phyloP scores from a whole-genome alignment of 331 rosid species.

The Quercus lobata region DNA sequence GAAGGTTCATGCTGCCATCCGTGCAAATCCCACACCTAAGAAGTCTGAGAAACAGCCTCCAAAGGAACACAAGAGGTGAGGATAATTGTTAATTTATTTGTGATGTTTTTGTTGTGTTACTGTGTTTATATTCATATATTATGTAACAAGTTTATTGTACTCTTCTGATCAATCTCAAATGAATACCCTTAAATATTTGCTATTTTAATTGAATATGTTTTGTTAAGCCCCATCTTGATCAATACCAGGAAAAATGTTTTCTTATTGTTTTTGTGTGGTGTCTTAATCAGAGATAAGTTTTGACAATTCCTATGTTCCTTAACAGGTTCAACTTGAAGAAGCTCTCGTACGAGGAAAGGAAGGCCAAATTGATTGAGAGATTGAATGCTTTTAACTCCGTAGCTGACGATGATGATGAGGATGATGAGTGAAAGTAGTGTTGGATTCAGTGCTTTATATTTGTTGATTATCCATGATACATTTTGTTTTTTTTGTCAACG shows the following conservation, averaged over 20 bases:
- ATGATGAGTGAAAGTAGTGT: constrained; percentile 29
- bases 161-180: neutral
- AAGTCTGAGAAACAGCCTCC: constrained; percentile 56
- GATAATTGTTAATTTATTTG: neutral
- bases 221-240: neutral
- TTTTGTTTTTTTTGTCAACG: neutral
- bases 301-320: neutral
- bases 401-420: constrained; percentile 33
- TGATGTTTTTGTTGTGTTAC: too few species aligned
- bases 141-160: neutral
- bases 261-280: neutral
- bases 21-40: constrained; percentile 49
- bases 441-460: neutral
- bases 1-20: constrained; percentile 83
- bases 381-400: constrained; percentile 68
- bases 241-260: neutral
- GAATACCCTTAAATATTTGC: neutral
- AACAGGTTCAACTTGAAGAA: constrained; percentile 69
- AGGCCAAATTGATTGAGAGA: constrained; percentile 48
- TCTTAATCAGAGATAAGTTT: neutral
- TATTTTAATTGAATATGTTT: neutral
- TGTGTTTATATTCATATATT: neutral
- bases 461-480: neutral
- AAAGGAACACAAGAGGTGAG: constrained; percentile 63
- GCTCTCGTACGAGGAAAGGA: constrained; percentile 82